A percentile compares a stretch with the other conserved stretches of the same genome.
phyloP scores from a whole-genome alignment of 73 alveolate species.

The Tetrahymena borealis region DNA sequence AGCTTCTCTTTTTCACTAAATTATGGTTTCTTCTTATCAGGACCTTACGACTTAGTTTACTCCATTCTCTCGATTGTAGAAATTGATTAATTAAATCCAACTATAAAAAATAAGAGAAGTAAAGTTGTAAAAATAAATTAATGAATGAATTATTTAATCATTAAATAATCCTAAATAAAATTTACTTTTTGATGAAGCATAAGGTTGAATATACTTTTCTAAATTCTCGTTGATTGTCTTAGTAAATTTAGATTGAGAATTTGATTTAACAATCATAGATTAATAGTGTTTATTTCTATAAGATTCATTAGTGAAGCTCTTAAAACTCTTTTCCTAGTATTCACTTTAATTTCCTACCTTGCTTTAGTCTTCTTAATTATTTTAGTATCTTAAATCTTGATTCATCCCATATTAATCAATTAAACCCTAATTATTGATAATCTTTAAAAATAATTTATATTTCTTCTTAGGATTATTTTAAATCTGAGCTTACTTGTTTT shows the following conservation, averaged over 20 bases:
- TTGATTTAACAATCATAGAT: not conserved
- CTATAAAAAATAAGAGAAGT: not conserved
- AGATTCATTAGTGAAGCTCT: not conserved
- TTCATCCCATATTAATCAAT: too few species aligned
- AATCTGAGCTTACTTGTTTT: too few species aligned
- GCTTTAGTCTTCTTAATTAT: not conserved
- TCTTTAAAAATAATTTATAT: too few species aligned
- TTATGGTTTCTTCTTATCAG: not conserved
- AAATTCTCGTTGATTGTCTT: not conserved
- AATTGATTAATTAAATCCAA: not conserved
- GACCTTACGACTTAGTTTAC: not conserved
- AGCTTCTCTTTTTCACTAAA: not conserved
- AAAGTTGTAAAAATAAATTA: not conserved
- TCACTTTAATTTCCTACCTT: not conserved
- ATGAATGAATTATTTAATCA: too few species aligned
- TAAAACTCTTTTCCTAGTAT: not conserved
- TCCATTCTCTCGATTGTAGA: not conserved
- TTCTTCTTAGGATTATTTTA: too few species aligned
- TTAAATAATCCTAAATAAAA: too few species aligned
- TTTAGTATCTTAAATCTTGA: not conserved
- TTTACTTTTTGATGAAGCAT: not conserved
- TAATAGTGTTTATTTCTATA: not conserved
- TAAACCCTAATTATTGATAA: too few species aligned
- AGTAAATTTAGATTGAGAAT: not conserved
- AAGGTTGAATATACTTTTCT: not conserved